Evolutionary conservation across 371 early-diverging fungal genomes (phyloP).

Genomic region (Pancytospora philotis): DNA sequence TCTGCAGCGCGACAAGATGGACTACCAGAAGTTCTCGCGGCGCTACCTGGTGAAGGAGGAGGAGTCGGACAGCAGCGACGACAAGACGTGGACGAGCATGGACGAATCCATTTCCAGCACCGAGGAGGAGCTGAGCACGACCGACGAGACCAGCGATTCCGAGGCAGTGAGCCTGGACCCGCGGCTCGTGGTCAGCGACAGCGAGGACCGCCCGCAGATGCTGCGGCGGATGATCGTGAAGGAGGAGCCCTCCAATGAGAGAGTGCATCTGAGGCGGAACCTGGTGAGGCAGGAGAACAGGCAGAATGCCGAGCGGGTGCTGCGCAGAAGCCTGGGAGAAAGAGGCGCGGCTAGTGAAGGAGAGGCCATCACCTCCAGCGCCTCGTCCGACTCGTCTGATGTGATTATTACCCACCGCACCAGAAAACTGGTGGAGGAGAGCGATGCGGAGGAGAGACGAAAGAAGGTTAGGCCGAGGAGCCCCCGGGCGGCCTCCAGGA

Average conservation of each 20-base stretch:
- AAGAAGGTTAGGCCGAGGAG: background rate
- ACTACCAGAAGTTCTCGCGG: background rate
- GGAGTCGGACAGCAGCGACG: background rate
- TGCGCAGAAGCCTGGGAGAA: too few relatives aligned
- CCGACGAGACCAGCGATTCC: background rate
- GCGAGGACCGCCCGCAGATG: background rate
- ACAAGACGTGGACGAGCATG: background rate
- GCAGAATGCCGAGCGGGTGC: too few relatives aligned
- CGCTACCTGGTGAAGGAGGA: background rate
- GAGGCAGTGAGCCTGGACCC: background rate
- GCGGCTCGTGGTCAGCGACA: background rate
- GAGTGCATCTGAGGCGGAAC: too few relatives aligned
- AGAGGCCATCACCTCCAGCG: too few relatives aligned
- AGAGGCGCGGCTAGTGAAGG: too few relatives aligned
- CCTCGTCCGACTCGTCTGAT: too few relatives aligned
- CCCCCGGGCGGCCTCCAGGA: background rate
- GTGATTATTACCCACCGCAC: too few relatives aligned
- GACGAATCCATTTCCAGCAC: background rate
- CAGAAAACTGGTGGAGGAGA: too few relatives aligned
- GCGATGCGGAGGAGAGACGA: background rate
- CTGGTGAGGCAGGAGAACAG: too few relatives aligned
- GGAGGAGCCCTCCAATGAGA: too few relatives aligned
- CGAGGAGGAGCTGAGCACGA: background rate
- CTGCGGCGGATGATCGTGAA: background rate
- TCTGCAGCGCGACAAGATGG: background rate